Evolutionary conservation across 2,329 filamentous ascomycete species (phyloP).

Genomic region (Arthroderma sp.): DNA sequence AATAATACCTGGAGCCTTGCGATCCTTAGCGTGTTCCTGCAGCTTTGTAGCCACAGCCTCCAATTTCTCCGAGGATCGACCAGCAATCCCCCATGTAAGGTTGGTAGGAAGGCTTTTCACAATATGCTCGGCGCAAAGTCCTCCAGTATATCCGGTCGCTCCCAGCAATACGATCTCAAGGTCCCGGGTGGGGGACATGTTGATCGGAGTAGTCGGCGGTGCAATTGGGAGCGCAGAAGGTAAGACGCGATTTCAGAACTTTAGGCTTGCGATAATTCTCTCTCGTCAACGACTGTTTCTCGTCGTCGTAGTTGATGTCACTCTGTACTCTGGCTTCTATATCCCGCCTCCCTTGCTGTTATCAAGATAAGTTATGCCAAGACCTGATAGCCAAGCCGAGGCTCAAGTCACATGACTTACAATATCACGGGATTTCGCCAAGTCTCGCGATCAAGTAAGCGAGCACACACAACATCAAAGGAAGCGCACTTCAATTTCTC

Average conservation of each 20-base stretch:
- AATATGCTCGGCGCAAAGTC: conserved; percentile 63
- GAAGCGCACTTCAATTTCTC: conserved; percentile 7
- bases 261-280: background rate
- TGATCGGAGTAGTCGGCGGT: background rate
- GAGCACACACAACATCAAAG: conserved; percentile 14
- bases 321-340: background rate
- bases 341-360: background rate
- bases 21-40: conserved; percentile 55
- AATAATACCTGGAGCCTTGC: conserved; percentile 53
- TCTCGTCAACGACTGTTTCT: background rate
- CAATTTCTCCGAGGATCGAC: conserved; percentile 67
- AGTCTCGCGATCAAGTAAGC: conserved; percentile 13
- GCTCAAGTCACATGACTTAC: background rate
- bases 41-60: conserved; percentile 55
- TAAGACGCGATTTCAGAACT: background rate
- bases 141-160: conserved; percentile 73
- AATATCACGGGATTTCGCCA: conserved; percentile 7
- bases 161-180: conserved; percentile 58
- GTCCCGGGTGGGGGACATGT: conserved; percentile 27
- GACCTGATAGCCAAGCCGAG: background rate
- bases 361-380: background rate
- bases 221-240: background rate
- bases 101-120: conserved; percentile 57
- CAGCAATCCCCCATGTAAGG: conserved; percentile 78
- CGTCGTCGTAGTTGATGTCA: background rate